Evolutionary conservation across 305 asterid genomes (phyloP), one percentile per base, ranked within the genome.

Genomic region (Fraxinus greggii): DNA sequence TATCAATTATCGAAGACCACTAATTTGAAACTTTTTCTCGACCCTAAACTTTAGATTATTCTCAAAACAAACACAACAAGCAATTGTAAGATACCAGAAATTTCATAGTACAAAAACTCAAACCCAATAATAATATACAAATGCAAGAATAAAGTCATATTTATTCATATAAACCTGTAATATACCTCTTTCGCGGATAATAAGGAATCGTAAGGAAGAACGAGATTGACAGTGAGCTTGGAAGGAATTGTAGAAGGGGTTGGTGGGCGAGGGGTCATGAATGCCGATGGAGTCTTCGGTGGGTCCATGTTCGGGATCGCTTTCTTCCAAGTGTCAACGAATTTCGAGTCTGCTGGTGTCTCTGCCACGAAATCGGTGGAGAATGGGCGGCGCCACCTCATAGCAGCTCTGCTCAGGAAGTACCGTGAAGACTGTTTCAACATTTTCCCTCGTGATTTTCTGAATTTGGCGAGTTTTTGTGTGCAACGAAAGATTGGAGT

Each of bases 141-240:
- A 69, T 19, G 28, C 32, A 13, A 56, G 19, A n/a, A 32, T 7
- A 28, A 0, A 36, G 40, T 45, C 38, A 1, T n/a, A 51, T 45
- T n/a, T 23, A 45, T 3, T 65, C 73, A 65, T 24, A 3, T 8
- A 26, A 28, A 28, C 1, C 19, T 28, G 12, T 26, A 65, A 17
- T 7, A 54, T 83, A 94, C 98, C 97, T 94, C 89, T 80, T 93
- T 93, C 74, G 85, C 87, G 75, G 92, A 75, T 63, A 89, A 87
- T 32, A 88, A 40, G 24, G 98, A 89, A 13, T 87, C 85, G 45
- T 93, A 93, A 17, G 98, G 98, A 84, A 93, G 96, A 82, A 93
- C 97, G 36, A 94, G 87, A 86, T 94, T 94, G 86, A 94, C 90
- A 24, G 97, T 94, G 88, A 94, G 97, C 87, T 94, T 94, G 0